A percentile compares a stretch with the other conserved stretches of the same genome.
Conservation (phyloP, 768 basidiomycete genomes). For the Xerocomellus chrysenteron region DNA sequence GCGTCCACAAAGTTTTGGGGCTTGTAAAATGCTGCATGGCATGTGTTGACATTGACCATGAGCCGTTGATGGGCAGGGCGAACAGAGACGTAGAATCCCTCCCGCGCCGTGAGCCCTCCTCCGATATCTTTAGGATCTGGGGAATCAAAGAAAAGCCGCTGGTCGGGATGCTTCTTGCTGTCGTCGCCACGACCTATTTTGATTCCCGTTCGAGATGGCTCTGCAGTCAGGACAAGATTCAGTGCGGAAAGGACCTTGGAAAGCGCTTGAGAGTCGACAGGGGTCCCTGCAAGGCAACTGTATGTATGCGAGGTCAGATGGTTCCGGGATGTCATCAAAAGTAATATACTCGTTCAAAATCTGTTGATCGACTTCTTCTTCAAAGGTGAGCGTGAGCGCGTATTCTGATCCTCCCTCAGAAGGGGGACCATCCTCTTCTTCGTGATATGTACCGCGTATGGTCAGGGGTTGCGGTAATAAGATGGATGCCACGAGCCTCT, state of each 20-base stretch:
- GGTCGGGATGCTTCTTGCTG: slow-evolving; percentile 29
- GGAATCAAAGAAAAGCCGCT: slow-evolving; percentile 40
- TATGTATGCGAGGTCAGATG: slow-evolving; percentile 8
- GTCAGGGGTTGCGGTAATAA: slow-evolving; percentile 41
- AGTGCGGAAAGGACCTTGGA: slow-evolving; percentile 47
- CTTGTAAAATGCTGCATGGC: slow-evolving; percentile 47
- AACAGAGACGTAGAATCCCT: slow-evolving; percentile 44
- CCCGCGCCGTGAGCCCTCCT: slow-evolving; percentile 57
- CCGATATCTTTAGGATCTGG: slow-evolving; percentile 38
- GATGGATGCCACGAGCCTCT: slow-evolving; percentile 42
- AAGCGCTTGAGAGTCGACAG: slow-evolving; percentile 56
- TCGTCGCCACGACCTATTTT: slow-evolving; percentile 48
- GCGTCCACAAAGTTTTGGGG: slow-evolving; percentile 42
- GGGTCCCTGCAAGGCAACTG: slow-evolving; percentile 58
- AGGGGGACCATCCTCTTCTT: slow-evolving; percentile 36
- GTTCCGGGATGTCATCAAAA: slow-evolving; percentile 24
- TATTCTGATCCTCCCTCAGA: slow-evolving; percentile 33
- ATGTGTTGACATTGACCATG: slow-evolving; percentile 56
- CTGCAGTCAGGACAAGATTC: slow-evolving; percentile 46
- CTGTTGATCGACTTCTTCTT: slow-evolving; percentile 36
- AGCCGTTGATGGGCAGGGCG: slow-evolving; percentile 42
- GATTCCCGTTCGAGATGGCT: slow-evolving; percentile 40
- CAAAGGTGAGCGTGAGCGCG: slow-evolving; percentile 39
- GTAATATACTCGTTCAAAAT: slow-evolving; percentile 3
- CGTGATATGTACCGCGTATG: slow-evolving; percentile 37